A percentile compares a stretch with the other conserved stretches of the same genome.
Conservation (phyloP, 495 filamentous ascomycete species). For the Parachaetomium inaequale region DNA sequence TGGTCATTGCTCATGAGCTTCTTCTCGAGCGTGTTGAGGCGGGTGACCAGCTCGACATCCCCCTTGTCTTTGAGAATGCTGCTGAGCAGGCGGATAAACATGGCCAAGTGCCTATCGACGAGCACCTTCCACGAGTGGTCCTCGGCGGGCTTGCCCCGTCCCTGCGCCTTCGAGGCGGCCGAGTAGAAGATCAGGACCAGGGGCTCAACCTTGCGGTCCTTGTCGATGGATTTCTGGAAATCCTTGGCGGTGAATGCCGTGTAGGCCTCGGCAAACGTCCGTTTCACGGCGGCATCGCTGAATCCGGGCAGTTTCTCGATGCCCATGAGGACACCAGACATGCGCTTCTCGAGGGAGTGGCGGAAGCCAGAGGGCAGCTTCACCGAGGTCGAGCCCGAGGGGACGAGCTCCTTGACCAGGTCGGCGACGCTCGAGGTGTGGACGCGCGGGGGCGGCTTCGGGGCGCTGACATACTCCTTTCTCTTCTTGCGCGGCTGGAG, state of each 20-base stretch:
- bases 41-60: conserved; percentile 78
- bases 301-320: conserved; percentile 66
- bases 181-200: conserved; percentile 85
- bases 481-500: conserved; percentile 85
- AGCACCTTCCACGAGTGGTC: conserved; percentile 91
- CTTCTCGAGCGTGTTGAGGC: conserved; percentile 78
- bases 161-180: conserved; percentile 70
- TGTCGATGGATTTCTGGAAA: conserved; percentile 84
- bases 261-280: conserved; percentile 85
- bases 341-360: conserved; percentile 73
- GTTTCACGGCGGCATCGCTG: conserved; percentile 79
- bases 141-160: conserved; percentile 72
- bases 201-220: conserved; percentile 90
- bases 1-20: conserved; percentile 96
- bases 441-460: conserved; percentile 56
- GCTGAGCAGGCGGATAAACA: conserved; percentile 86
- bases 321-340: conserved; percentile 76
- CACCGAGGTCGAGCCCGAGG: conserved; percentile 36
- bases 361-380: conserved; percentile 53
- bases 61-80: conserved; percentile 75
- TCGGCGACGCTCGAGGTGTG: conserved; percentile 69
- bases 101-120: conserved; percentile 89
- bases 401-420: conserved; percentile 54
- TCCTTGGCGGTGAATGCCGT: conserved; percentile 66
- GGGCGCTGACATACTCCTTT: conserved; percentile 71